Conservation (phyloP, 2,329 filamentous ascomycete species). For the Colletotrichum godetiae region DNA sequence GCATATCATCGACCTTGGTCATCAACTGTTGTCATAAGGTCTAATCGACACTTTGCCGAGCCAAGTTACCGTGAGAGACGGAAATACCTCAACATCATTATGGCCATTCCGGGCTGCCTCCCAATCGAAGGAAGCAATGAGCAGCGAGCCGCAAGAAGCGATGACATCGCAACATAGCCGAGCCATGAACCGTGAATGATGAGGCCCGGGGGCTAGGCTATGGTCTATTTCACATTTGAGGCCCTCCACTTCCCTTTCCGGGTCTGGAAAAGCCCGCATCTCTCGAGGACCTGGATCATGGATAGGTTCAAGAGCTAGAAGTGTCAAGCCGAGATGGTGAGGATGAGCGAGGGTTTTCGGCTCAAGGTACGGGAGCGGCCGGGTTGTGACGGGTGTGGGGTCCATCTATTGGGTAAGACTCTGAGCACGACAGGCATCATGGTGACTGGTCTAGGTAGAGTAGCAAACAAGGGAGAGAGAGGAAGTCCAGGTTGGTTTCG, state of each 20-base stretch:
- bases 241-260: neutral
- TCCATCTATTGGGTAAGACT: neutral
- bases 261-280: slow-evolving; percentile 6
- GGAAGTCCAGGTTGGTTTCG: neutral
- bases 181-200: neutral
- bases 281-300: neutral
- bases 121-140: neutral
- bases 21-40: too few relatives aligned
- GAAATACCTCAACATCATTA: neutral
- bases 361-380: slow-evolving; percentile 23
- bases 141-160: neutral
- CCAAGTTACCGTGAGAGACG: neutral
- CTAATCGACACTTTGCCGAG: neutral
- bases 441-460: neutral
- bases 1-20: too few relatives aligned
- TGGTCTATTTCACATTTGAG: neutral
- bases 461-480: neutral
- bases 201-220: neutral
- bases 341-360: slow-evolving; percentile 13
- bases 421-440: neutral
- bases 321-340: neutral
- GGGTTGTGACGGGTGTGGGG: neutral
- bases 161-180: slow-evolving; percentile 2
- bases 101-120: neutral
- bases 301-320: neutral